Conservation (phyloP, 179 eudicot species). For the Pouteria campechiana region DNA sequence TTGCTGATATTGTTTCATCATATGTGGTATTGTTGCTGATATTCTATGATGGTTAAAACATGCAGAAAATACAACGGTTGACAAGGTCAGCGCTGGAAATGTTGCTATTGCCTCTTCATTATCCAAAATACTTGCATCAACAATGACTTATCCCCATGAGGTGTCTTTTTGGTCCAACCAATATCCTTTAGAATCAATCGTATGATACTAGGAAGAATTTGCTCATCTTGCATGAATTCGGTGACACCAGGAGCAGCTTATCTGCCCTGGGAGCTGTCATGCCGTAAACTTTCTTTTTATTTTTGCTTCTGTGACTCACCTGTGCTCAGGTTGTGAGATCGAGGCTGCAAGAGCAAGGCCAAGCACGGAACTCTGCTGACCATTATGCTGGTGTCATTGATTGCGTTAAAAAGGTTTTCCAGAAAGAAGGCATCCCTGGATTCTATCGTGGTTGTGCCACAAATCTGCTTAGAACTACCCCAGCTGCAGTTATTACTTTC, state of each 20-base stretch:
- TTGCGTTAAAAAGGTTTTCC: conserved; percentile 62
- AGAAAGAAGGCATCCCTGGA: conserved; percentile 58
- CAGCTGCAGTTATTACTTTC: conserved; percentile 86
- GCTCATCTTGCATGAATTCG: too few species aligned
- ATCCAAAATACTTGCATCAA: conserved; percentile 68
- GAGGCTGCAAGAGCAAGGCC: conserved; percentile 89
- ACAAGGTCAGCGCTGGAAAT: conserved; percentile 50
- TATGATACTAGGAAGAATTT: too few species aligned
- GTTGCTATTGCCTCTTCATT: conserved; percentile 76
- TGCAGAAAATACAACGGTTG: conserved; percentile 51
- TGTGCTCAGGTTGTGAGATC: conserved; percentile 67
- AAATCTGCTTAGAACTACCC: conserved; percentile 75
- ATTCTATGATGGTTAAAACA: too few species aligned
- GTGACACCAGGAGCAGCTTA: too few species aligned
- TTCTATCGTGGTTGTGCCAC: conserved; percentile 95
- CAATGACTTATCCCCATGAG: conserved; percentile 86
- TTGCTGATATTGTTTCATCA: too few species aligned
- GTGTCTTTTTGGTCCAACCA: conserved; percentile 36
- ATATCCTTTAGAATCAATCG: too few species aligned
- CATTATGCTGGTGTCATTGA: conserved; percentile 66
- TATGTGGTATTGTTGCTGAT: too few species aligned
- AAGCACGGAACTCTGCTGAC: conserved; percentile 26
- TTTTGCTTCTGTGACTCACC: background rate
- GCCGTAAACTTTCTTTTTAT: background rate
- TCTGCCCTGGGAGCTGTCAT: too few species aligned